Base-by-base conservation (phyloP, 306 rosid species). In the Adenanthera pavonina region DNA sequence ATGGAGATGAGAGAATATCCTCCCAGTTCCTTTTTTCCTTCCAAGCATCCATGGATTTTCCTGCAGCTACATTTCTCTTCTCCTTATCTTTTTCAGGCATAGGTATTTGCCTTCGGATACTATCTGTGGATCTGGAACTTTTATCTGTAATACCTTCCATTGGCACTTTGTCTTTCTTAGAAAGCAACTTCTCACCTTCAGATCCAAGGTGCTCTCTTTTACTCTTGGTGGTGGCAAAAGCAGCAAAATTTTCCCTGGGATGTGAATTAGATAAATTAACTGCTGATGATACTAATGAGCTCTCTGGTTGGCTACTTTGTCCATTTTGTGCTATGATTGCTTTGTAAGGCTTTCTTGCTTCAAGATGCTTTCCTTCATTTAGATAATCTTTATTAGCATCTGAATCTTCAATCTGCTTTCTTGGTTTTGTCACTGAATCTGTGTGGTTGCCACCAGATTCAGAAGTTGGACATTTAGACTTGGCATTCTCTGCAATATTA, bases 41-140 rank as follows among this genome's bases (percentile, higher is more conserved):
- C 99, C 99, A 95, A 87, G 99, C 99, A 88, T 92, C 89, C 99
- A 93, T 77, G 79, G 96, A 95, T 74, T 86, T 93, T 86, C 98
- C 88, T 13, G 88, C 86, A 82, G 90, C 90, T 66, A 77, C 69
- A 84, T 83, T 87, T 84, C 92, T 93, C 87, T 80, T 95, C 61
- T 91, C 97, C 92, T 81, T 95, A 48, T 95, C 97, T 80, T 89
- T 92, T 80, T 92, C 97, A 15, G 88, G 81, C 64, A 82, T 60
- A 53, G 83, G 80, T 51, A 79, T 82, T 83, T 89, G 92, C 86
- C 89, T 90, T 82, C 84, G 85, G 46, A 81, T 76, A 78, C 85
- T 85, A 70, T 90, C 94, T 14, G 77, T 54, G 80, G 81, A 72
- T 86, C 89, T 92, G 49, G 83, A 60, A 69, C 48, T 81, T 88